Percentiles rank a stretch among this genome's conserved stretches.
phyloP scores from a whole-genome alignment of 2,329 filamentous ascomycete genomes.

The Simplicillium sp. region DNA sequence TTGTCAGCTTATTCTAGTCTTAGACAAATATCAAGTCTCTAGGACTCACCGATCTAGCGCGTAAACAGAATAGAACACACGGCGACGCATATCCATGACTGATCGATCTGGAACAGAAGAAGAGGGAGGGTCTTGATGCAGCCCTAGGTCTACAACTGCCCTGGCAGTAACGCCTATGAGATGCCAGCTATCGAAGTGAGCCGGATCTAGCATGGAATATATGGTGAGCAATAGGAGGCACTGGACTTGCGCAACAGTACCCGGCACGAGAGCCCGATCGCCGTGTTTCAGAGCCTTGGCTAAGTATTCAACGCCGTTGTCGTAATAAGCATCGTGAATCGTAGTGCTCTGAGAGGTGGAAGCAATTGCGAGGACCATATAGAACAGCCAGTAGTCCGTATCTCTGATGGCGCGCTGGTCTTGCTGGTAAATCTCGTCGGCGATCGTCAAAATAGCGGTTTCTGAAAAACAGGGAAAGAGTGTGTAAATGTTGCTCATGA shows the following conservation, averaged over 20 bases:
- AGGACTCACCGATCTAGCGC: conserved; percentile 66
- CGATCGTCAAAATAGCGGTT: conserved; percentile 62
- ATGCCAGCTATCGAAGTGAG: conserved; percentile 91
- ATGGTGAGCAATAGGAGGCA: conserved; percentile 78
- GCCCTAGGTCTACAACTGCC: conserved; percentile 78
- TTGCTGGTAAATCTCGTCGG: conserved; percentile 74
- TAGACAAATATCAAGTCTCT: background rate
- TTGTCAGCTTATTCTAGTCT: conserved; percentile 11
- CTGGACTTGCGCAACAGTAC: conserved; percentile 77
- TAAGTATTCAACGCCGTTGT: conserved; percentile 45
- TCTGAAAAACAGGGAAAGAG: conserved; percentile 79
- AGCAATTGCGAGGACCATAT: conserved; percentile 81
- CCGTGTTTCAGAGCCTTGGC: conserved; percentile 63
- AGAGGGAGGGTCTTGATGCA: conserved; percentile 81
- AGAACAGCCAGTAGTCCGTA: conserved; percentile 77
- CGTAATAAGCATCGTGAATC: conserved; percentile 55
- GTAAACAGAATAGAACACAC: conserved; percentile 86
- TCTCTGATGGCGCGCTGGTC: conserved; percentile 52
- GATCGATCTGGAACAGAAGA: conserved; percentile 58
- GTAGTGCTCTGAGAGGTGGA: conserved; percentile 64
- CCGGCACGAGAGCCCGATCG: conserved; percentile 76
- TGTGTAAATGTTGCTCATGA: conserved; percentile 72
- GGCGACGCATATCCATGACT: conserved; percentile 66
- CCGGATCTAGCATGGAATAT: conserved; percentile 82
- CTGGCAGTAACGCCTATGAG: conserved; percentile 83